These are phyloP conservation scores for Linnemannia schmuckeri DNA, from an alignment of 192 early-diverging fungal species.

Conservation along the genomic window DNA sequence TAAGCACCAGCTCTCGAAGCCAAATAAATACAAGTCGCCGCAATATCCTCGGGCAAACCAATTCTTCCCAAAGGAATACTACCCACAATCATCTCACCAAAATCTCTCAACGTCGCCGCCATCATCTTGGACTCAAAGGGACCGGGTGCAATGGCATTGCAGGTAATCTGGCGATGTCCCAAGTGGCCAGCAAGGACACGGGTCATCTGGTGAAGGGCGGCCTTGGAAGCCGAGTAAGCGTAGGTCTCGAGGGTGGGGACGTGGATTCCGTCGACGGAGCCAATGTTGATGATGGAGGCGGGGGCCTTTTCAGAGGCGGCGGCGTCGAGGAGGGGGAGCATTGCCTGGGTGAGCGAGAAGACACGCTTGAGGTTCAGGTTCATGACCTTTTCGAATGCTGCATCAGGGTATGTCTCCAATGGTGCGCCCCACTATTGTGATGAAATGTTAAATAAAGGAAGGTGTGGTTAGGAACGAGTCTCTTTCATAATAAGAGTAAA, in stretches of 20 bases:
- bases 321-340: conserved; percentile 78
- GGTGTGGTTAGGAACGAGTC: neutral
- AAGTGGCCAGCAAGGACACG: conserved; percentile 76
- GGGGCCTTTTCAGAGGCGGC: conserved; percentile 71
- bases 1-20: conserved; percentile 82
- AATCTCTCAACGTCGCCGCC: conserved; percentile 70
- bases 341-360: conserved; percentile 85
- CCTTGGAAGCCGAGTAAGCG: conserved; percentile 86
- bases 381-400: conserved; percentile 81
- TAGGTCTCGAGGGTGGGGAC: conserved; percentile 68
- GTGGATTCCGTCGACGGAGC: conserved; percentile 77
- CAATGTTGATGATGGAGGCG: conserved; percentile 91
- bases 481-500: neutral
- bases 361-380: conserved; percentile 88
- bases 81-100: conserved; percentile 67
- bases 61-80: conserved; percentile 81
- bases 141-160: conserved; percentile 81
- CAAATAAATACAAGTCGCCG: conserved; percentile 87
- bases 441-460: neutral
- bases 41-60: conserved; percentile 88
- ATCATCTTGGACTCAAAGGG: conserved; percentile 87
- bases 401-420: conserved; percentile 70
- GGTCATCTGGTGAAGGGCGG: conserved; percentile 84
- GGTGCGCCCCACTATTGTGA: conserved; percentile 62
- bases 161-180: conserved; percentile 70